Conservation (phyloP, 2,329 filamentous ascomycete species). For the Aspergillus udagawae region DNA sequence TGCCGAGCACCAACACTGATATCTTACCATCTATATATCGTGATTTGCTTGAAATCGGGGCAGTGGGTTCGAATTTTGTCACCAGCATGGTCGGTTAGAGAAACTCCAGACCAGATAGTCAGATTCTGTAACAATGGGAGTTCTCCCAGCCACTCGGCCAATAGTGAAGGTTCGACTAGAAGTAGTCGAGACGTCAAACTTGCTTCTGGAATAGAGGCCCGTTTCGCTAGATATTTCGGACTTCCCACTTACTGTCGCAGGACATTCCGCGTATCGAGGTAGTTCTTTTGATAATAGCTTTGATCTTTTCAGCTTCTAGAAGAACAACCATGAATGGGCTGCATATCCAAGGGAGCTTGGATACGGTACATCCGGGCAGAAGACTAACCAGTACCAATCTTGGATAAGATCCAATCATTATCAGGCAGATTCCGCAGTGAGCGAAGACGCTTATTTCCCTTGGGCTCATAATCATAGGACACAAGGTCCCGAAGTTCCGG, state of each 20-base stretch:
- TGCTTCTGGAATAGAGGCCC: background rate
- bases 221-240: background rate
- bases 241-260: constrained; percentile 41
- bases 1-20: constrained; percentile 9
- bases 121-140: constrained; percentile 57
- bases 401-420: constrained; percentile 42
- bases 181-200: constrained; percentile 1
- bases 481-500: constrained; percentile 36
- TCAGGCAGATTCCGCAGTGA: constrained; percentile 16
- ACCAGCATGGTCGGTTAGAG: constrained; percentile 53
- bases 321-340: background rate
- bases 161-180: constrained; percentile 47
- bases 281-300: constrained; percentile 46
- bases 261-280: constrained; percentile 58
- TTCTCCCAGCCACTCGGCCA: constrained; percentile 57
- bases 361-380: background rate
- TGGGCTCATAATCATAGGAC: constrained; percentile 14
- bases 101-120: constrained; percentile 58
- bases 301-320: constrained; percentile 4
- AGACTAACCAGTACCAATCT: constrained; percentile 46
- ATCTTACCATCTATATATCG: constrained; percentile 51
- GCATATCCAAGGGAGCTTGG: background rate
- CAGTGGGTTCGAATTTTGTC: constrained; percentile 56
- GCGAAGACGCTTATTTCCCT: constrained; percentile 20
- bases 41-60: constrained; percentile 58